phyloP scores from a whole-genome alignment of 495 filamentous ascomycete species.

The Neurospora sp. region DNA sequence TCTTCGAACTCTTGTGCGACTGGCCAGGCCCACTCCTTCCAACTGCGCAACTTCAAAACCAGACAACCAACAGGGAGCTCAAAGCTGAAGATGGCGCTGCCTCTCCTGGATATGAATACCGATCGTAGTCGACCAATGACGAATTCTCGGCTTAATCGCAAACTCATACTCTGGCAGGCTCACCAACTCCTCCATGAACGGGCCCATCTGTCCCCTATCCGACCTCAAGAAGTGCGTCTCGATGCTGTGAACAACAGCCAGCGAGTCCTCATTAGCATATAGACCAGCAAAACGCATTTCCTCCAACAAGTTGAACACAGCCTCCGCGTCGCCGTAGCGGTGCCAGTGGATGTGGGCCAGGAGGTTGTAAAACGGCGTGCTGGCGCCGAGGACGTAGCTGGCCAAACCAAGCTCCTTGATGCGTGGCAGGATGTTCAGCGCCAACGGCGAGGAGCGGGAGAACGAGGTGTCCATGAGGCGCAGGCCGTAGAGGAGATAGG shows the following conservation, averaged over 20 bases:
- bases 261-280: constrained; percentile 48
- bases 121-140: constrained; percentile 15
- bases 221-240: constrained; percentile 4
- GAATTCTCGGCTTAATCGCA: constrained; percentile 6
- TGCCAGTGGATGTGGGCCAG: constrained; percentile 56
- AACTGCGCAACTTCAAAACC: neutral
- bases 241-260: constrained; percentile 35
- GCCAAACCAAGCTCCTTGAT: constrained; percentile 61
- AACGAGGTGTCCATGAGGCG: constrained; percentile 53
- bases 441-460: constrained; percentile 46
- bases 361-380: constrained; percentile 65
- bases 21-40: neutral
- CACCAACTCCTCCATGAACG: constrained; percentile 26
- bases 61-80: neutral
- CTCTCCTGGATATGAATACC: constrained; percentile 12
- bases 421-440: constrained; percentile 52
- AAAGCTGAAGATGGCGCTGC: constrained; percentile 1
- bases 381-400: constrained; percentile 64
- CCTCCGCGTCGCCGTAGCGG: constrained; percentile 49
- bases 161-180: constrained; percentile 31
- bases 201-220: constrained; percentile 10
- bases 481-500: constrained; percentile 52
- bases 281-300: constrained; percentile 74
- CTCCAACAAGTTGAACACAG: constrained; percentile 50
- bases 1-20: neutral